Evolutionary conservation across 116 monocot genomes (phyloP).

Genomic region (Trichopus zeylanicus): DNA sequence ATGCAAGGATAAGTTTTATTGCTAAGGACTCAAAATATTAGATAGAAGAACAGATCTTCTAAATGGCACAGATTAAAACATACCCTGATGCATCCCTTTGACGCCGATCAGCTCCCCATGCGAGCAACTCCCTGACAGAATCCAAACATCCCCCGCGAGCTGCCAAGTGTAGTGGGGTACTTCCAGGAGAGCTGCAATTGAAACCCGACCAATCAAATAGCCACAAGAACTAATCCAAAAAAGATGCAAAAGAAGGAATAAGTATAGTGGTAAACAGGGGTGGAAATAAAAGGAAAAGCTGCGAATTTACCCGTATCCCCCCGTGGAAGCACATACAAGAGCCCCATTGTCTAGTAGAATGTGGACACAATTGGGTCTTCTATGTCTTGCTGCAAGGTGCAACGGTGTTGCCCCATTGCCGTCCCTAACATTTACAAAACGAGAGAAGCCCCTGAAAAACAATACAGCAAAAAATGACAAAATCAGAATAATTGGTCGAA

Average conservation of each 20-base stretch:
- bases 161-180: conserved; percentile 83
- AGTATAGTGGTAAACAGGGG: too few species aligned
- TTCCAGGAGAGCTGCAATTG: too few species aligned
- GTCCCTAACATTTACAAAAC: conserved; percentile 31
- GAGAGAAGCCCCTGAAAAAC: conserved; percentile 18
- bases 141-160: conserved; percentile 78
- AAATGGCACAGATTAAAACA: neutral
- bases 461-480: neutral
- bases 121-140: conserved; percentile 69
- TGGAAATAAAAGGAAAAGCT: too few species aligned
- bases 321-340: conserved; percentile 65
- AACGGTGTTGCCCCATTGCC: conserved; percentile 18
- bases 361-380: conserved; percentile 16
- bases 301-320: conserved; percentile 66
- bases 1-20: too few species aligned
- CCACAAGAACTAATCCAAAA: too few species aligned
- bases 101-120: conserved; percentile 94
- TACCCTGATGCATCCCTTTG: conserved; percentile 78
- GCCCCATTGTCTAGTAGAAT: conserved; percentile 25
- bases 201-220: too few species aligned
- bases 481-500: neutral
- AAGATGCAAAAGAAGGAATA: too few species aligned
- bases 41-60: neutral
- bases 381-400: conserved; percentile 22
- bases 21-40: too few species aligned